phyloP scores from a whole-genome alignment of 2,329 filamentous ascomycete genomes.

The Aspergillus neotritici region DNA sequence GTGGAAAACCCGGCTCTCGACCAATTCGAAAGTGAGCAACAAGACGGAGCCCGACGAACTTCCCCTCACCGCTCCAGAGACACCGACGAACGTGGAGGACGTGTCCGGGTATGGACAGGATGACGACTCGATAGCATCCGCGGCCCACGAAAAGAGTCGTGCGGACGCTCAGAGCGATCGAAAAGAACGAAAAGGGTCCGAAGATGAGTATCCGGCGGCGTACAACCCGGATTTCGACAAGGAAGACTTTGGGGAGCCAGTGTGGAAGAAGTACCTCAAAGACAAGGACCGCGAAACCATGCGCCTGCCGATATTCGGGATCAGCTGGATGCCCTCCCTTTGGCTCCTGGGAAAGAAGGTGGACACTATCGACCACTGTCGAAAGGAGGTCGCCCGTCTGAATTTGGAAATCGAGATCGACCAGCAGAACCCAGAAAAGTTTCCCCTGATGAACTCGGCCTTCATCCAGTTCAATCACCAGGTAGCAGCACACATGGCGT shows the following conservation, averaged over 20 bases:
- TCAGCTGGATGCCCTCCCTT: slow-evolving; percentile 69
- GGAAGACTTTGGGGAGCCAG: slow-evolving; percentile 57
- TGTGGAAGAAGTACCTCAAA: slow-evolving; percentile 79
- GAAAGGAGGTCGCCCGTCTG: slow-evolving; percentile 75
- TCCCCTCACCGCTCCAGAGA: slow-evolving; percentile 33
- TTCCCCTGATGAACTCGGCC: slow-evolving; percentile 88
- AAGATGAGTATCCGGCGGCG: slow-evolving; percentile 55
- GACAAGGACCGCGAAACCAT: slow-evolving; percentile 80
- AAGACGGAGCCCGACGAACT: slow-evolving; percentile 29
- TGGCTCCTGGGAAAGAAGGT: slow-evolving; percentile 82
- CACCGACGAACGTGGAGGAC: slow-evolving; percentile 12
- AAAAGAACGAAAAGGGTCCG: slow-evolving; percentile 9
- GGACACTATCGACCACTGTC: slow-evolving; percentile 88
- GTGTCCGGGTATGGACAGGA: slow-evolving; percentile 4
- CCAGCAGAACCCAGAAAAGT: slow-evolving; percentile 77
- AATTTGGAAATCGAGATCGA: slow-evolving; percentile 91
- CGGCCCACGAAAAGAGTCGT: neutral
- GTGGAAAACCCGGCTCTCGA: slow-evolving; percentile 30
- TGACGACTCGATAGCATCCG: neutral
- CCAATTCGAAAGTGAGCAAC: slow-evolving; percentile 22
- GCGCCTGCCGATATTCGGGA: slow-evolving; percentile 59
- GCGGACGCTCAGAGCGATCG: slow-evolving; percentile 1
- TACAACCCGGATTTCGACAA: slow-evolving; percentile 59
- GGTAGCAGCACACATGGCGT: slow-evolving; percentile 96
- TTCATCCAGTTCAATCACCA: slow-evolving; percentile 99